Evolutionary conservation across 78 protist genomes (phyloP).

Genomic region (Polysphondylium violaceum): DNA sequence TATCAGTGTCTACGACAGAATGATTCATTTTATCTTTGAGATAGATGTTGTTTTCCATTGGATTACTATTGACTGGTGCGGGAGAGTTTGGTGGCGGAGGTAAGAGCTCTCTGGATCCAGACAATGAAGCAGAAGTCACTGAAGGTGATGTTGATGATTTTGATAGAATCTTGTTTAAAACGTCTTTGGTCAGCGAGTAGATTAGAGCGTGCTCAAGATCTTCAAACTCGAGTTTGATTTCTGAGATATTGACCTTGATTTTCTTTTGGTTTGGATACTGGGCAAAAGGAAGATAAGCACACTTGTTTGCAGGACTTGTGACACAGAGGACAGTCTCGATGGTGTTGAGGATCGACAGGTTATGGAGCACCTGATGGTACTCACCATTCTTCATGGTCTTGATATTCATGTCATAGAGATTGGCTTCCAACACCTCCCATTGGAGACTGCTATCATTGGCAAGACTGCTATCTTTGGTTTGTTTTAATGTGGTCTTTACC

Average conservation of each 20-base stretch:
- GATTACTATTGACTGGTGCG: not conserved
- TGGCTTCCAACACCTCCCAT: conserved; percentile 57
- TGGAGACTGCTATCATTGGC: not conserved
- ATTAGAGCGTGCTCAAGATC: conserved; percentile 70
- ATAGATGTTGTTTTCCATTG: too few relatives aligned
- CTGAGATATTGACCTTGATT: conserved; percentile 14
- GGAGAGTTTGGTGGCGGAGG: not conserved
- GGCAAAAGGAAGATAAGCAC: not conserved
- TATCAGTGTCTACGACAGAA: conserved; percentile 20
- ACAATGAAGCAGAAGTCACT: not conserved
- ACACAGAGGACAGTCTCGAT: conserved; percentile 21
- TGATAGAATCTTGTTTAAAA: conserved; percentile 22
- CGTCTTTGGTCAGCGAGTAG: conserved; percentile 51
- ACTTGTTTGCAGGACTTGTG: not conserved
- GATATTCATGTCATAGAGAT: conserved; percentile 57
- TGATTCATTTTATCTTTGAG: too few relatives aligned
- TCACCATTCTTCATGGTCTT: conserved; percentile 38
- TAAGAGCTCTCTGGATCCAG: not conserved
- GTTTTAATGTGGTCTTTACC: conserved; percentile 13
- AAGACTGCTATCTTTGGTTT: not conserved
- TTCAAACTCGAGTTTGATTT: conserved; percentile 42
- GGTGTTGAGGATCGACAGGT: conserved; percentile 14
- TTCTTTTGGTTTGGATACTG: conserved; percentile 20
- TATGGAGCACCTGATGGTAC: conserved; percentile 54
- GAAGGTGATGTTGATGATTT: not conserved